Percentiles rank a stretch among this genome's conserved stretches.
Conservation (phyloP, 2,329 filamentous ascomycete species). For the Paradendryphiella salina region DNA sequence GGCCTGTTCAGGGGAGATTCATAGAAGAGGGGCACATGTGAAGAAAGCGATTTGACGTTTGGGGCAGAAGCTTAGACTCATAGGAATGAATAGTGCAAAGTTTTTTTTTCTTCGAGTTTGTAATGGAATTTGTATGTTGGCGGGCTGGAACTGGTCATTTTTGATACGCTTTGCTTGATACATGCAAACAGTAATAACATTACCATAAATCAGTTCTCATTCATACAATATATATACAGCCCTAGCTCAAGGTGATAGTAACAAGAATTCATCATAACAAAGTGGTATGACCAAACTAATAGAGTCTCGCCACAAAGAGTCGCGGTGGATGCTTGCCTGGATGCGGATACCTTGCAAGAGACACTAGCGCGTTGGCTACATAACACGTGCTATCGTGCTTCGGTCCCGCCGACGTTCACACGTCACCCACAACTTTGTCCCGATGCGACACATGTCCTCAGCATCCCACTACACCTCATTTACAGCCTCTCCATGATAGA, state of each 20-base stretch:
- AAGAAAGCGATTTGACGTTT: background rate
- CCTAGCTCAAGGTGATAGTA: no score
- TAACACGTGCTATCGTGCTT: slow-evolving; percentile 18
- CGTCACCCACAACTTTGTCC: slow-evolving; percentile 13
- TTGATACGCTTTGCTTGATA: background rate
- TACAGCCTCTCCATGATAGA: slow-evolving; percentile 11
- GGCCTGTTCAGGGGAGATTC: slow-evolving; percentile 13
- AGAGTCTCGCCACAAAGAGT: no score
- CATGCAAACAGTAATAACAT: background rate
- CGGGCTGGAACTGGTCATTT: background rate
- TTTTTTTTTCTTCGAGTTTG: background rate
- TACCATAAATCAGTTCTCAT: background rate
- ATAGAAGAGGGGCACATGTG: slow-evolving; percentile 10
- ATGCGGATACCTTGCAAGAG: background rate
- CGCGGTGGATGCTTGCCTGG: no score
- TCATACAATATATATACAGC: background rate
- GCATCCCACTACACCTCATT: slow-evolving; percentile 1
- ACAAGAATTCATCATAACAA: no score
- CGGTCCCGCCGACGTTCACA: slow-evolving; percentile 9
- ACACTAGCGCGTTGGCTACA: slow-evolving; percentile 6
- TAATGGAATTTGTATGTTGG: background rate
- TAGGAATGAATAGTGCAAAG: background rate
- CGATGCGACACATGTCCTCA: slow-evolving; percentile 15
- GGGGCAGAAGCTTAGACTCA: background rate
- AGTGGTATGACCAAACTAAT: no score